These are phyloP conservation scores for Fraxinus baroniana DNA, from an alignment of 305 asterid species.

Conservation along the genomic window DNA sequence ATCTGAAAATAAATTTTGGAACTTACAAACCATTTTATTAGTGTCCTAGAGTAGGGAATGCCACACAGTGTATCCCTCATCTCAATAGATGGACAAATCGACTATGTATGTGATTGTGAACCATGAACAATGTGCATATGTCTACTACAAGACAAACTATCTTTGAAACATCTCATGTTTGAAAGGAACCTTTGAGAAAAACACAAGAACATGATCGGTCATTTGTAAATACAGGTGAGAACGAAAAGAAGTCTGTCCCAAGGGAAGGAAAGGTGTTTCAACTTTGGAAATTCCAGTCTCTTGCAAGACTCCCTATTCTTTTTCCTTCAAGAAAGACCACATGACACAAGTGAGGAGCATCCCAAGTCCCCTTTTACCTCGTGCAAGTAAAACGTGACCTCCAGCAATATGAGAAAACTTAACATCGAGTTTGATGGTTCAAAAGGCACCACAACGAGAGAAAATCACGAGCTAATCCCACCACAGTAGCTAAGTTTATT, in stretches of 20 bases:
- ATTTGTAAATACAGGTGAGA: neutral
- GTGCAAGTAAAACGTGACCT: neutral
- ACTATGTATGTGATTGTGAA: neutral
- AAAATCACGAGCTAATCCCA: neutral
- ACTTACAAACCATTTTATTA: neutral
- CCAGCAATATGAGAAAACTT: neutral
- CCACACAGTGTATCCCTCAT: neutral
- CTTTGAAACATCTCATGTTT: neutral
- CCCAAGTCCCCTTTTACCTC: neutral
- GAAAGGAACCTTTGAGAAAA: neutral
- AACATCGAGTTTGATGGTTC: neutral
- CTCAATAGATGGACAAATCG: neutral
- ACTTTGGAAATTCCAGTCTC: neutral
- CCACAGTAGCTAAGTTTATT: neutral
- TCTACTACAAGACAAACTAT: neutral
- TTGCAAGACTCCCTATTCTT: neutral
- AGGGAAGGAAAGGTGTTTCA: neutral
- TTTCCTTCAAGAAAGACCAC: neutral
- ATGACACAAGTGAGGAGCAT: neutral
- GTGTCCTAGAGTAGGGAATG: neutral
- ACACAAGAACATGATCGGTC: neutral
- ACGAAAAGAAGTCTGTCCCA: neutral
- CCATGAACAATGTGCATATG: neutral
- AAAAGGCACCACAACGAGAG: neutral
- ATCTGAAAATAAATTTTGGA: neutral